Base-by-base conservation (phyloP, 352 stramenopile genomes). In the Phytopythium aichiense region DNA sequence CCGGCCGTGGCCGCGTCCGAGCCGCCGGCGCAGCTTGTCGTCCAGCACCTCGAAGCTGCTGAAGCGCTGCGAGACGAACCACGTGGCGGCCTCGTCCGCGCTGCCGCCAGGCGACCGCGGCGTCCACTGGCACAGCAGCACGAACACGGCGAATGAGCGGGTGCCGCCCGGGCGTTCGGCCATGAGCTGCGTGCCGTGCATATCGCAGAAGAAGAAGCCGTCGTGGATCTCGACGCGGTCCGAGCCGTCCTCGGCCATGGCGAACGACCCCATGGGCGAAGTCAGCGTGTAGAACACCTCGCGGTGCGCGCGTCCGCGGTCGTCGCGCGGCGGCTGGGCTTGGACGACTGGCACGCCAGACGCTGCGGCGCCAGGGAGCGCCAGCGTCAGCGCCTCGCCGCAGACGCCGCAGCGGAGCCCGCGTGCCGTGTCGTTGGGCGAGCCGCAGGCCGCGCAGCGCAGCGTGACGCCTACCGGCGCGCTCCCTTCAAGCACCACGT, bases 11-110 rank as follows among this genome's bases (percentile, higher is more conserved):
- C 61, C 11, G 58, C 68, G 38, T 55, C 65, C n/a, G 20, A 76
- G 51, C 20, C 58, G 70, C 57, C 56, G 66, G 38, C 71, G 73
- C 13, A 79, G 48, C 33, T 50, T 56, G 43, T 74, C 72, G 54
- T 79, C 69, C 61, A 79, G 59, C 40, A 49, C 60, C 58, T 79
- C 72, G 50, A 79, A 79, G n/a, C 76, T 68, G 49, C 69, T 74
- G 58, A 79, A 79, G 54, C 72, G 72, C 65, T 79, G 72, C 23
- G 72, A 79, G 23, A 79, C 72, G 45, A 71, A 77, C 72, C 72
- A 79, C 16, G 61, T 77, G 23, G 69, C 60, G 49, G 16, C 54
- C 30, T 45, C 40, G 18, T 6, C 50, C 51, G 40, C 50, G 9
- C 3, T 11, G 8, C 9, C 22, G 18, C 15, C 43, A 0, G 42